Evolutionary conservation across 257 asterid genomes (phyloP).

Genomic region (Penstemon davidsonii): DNA sequence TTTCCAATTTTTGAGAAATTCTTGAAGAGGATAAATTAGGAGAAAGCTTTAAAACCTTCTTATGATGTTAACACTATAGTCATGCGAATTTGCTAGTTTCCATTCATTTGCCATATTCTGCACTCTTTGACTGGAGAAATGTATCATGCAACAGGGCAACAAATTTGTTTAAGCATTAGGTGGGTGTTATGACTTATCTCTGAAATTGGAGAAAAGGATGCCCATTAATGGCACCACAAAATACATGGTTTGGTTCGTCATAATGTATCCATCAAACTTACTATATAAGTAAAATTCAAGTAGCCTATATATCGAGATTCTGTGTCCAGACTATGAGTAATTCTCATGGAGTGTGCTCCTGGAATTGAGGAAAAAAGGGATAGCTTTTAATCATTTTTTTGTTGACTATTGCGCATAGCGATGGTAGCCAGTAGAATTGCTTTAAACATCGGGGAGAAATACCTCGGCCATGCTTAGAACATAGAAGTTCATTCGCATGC

Average conservation of each 20-base stretch:
- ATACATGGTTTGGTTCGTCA: background rate
- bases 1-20: no score
- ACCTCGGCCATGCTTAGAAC: background rate
- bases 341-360: background rate
- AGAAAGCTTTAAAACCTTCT: background rate
- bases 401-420: background rate
- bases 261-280: background rate
- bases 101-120: background rate
- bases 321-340: background rate
- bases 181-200: background rate
- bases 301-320: no score
- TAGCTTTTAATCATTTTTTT: no score
- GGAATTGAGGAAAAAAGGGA: background rate
- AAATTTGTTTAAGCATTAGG: background rate
- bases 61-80: background rate
- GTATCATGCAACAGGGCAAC: background rate
- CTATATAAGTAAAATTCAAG: no score
- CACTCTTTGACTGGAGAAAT: background rate
- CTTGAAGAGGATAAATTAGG: background rate
- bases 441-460: constrained; percentile 2
- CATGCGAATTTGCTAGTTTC: constrained; percentile 7
- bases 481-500: background rate
- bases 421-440: constrained; percentile 5
- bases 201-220: background rate
- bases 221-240: background rate